A percentile compares a stretch with the other conserved stretches of the same genome.
Conservation (phyloP, 108 stramenopile species). For the Aureococcus anophagefferens region DNA sequence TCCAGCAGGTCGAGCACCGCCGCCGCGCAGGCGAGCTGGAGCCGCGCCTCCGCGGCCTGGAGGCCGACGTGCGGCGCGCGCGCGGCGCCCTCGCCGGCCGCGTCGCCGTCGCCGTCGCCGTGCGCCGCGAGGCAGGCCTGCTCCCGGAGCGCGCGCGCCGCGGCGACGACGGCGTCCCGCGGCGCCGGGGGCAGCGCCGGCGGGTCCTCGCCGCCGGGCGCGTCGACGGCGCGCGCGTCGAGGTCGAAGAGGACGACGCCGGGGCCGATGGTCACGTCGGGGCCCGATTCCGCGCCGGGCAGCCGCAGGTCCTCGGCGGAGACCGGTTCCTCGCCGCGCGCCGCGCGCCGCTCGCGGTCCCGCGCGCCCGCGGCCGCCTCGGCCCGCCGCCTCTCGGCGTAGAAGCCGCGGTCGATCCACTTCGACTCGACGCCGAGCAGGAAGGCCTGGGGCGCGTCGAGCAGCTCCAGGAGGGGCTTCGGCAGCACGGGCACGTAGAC, state of each 20-base stretch:
- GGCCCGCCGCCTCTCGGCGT: no score
- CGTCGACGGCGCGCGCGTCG: neutral
- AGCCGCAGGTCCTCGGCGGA: no score
- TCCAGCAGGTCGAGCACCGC: no score
- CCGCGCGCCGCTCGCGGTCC: no score
- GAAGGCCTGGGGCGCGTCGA: constrained; percentile 8
- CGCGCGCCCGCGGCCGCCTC: no score
- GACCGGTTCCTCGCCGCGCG: no score
- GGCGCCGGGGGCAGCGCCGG: neutral
- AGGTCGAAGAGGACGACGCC: neutral
- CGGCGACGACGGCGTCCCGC: neutral
- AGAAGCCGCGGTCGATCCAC: neutral
- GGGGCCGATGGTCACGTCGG: neutral
- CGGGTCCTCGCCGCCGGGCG: neutral
- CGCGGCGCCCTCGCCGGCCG: no score
- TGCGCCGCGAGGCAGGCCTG: neutral
- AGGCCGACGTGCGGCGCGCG: no score
- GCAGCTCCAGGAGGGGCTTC: constrained; percentile 9
- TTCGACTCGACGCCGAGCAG: constrained; percentile 3
- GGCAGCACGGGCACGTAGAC: constrained; percentile 21
- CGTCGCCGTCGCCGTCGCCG: neutral
- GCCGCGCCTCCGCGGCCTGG: no score
- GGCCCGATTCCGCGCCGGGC: no score
- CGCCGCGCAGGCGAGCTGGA: no score
- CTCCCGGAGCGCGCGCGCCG: neutral